Evolutionary conservation across 352 stramenopile genomes (phyloP).

Genomic region (Pythium brassicae): DNA sequence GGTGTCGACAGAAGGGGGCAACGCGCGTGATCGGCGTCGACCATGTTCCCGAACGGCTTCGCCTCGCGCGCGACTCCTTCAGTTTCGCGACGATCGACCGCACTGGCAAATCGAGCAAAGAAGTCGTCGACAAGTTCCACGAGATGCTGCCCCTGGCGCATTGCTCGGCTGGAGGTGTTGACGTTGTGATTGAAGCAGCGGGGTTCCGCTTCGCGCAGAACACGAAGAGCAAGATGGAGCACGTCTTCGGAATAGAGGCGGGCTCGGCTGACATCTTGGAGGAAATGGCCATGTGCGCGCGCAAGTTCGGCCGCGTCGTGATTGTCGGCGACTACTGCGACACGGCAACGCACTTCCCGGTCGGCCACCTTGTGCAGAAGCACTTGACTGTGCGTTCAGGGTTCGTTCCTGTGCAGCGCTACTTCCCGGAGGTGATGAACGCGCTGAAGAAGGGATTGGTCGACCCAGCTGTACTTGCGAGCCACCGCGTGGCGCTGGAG

Average conservation of each 20-base stretch:
- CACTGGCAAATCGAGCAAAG: conserved; percentile 13
- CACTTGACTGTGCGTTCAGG: conserved; percentile 31
- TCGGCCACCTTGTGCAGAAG: conserved; percentile 42
- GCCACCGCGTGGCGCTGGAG: conserved; percentile 25
- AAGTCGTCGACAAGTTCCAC: conserved; percentile 25
- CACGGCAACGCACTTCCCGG: conserved; percentile 26
- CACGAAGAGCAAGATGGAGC: conserved; percentile 20
- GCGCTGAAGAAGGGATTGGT: conserved; percentile 23
- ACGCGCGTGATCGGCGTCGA: conserved; percentile 41
- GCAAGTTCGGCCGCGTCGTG: conserved; percentile 27
- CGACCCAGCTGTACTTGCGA: conserved; percentile 21
- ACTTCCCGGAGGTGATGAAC: conserved; percentile 25
- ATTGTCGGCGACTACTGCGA: conserved; percentile 34
- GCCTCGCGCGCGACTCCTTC: conserved; percentile 25
- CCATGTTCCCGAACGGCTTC: conserved; percentile 23
- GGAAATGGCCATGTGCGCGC: conserved; percentile 25
- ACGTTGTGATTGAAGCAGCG: conserved; percentile 36
- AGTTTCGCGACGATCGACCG: conserved; percentile 33
- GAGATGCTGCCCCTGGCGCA: conserved; percentile 22
- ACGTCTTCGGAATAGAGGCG: conserved; percentile 19
- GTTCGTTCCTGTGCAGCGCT: conserved; percentile 26
- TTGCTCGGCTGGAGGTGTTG: conserved; percentile 20
- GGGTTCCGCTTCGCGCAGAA: conserved; percentile 26
- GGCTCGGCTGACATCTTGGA: conserved; percentile 25
- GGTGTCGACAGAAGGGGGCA: conserved; percentile 28